Evolutionary conservation across 2,329 filamentous ascomycete genomes (phyloP).

Genomic region (Fusarium haematococcum): DNA sequence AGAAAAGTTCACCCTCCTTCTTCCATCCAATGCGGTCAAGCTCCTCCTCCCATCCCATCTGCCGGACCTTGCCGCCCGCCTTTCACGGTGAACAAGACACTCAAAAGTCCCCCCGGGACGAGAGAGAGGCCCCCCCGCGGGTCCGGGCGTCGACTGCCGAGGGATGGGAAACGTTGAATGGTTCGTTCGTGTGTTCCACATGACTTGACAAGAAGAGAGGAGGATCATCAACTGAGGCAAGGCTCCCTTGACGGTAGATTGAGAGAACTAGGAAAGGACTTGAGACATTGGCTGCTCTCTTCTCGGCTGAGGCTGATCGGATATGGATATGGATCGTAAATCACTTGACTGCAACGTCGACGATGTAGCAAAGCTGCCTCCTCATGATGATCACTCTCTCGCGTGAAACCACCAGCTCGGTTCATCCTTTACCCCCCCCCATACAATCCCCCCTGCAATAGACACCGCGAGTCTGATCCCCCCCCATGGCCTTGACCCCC

Average conservation of each 20-base stretch:
- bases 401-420: slow-evolving; percentile 38
- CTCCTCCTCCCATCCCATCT: slow-evolving; percentile 14
- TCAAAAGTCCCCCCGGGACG: slow-evolving; percentile 33
- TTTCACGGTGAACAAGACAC: not conserved
- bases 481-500: not conserved
- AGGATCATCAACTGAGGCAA: not conserved
- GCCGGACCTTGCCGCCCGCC: slow-evolving; percentile 22
- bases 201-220: slow-evolving; percentile 2
- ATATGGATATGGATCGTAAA: slow-evolving; percentile 26
- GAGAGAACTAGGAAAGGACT: not conserved
- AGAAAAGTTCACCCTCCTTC: not conserved
- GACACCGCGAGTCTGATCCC: slow-evolving; percentile 12
- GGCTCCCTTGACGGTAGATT: not conserved
- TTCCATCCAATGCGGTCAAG: slow-evolving; percentile 19
- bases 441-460: slow-evolving; percentile 3
- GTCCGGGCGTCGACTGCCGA: slow-evolving; percentile 33
- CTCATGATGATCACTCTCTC: slow-evolving; percentile 28
- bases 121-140: slow-evolving; percentile 16
- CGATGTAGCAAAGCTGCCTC: slow-evolving; percentile 20
- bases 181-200: slow-evolving; percentile 6
- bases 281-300: not conserved
- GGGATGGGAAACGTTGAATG: slow-evolving; percentile 1
- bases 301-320: slow-evolving; percentile 16
- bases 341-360: slow-evolving; percentile 7
- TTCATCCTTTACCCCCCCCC: slow-evolving; percentile 11